Percentiles rank a stretch among this genome's conserved stretches.
phyloP scores from a whole-genome alignment of 192 early-diverging fungal species.

The Gigaspora rosea region DNA sequence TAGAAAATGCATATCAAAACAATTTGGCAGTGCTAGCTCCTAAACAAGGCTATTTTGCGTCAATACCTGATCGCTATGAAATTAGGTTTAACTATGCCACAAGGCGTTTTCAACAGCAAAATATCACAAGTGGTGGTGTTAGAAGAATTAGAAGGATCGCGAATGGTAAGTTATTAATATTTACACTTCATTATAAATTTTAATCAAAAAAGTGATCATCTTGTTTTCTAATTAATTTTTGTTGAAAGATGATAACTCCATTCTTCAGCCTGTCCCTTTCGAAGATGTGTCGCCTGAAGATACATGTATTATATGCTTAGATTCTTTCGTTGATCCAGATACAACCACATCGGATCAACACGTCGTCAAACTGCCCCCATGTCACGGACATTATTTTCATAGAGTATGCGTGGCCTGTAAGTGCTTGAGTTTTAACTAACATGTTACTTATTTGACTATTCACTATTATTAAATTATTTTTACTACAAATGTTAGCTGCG shows the following conservation, averaged over 20 bases:
- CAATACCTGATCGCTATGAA: constrained; percentile 25
- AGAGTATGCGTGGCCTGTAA: constrained; percentile 29
- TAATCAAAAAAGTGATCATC: background rate
- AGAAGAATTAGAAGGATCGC: constrained; percentile 25
- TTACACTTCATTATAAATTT: background rate
- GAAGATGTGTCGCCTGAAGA: constrained; percentile 14
- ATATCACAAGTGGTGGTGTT: constrained; percentile 11
- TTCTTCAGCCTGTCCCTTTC: constrained; percentile 25
- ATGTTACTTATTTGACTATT: background rate
- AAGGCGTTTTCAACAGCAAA: constrained; percentile 22
- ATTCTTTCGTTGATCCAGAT: constrained; percentile 15
- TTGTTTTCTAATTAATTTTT: background rate
- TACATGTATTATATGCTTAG: constrained; percentile 28
- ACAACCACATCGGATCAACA: constrained; percentile 18
- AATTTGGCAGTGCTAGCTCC: background rate
- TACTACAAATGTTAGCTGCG: constrained; percentile 17
- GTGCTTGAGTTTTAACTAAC: background rate
- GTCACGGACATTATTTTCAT: constrained; percentile 33
- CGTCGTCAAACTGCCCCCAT: constrained; percentile 27
- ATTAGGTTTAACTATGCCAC: constrained; percentile 26
- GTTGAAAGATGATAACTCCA: constrained; percentile 30
- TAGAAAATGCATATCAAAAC: constrained; percentile 28
- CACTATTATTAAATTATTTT: constrained; percentile 7
- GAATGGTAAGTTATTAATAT: constrained; percentile 11
- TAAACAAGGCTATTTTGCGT: constrained; percentile 23